phyloP scores from a whole-genome alignment of 768 basidiomycete species.

The Boletus sp. region DNA sequence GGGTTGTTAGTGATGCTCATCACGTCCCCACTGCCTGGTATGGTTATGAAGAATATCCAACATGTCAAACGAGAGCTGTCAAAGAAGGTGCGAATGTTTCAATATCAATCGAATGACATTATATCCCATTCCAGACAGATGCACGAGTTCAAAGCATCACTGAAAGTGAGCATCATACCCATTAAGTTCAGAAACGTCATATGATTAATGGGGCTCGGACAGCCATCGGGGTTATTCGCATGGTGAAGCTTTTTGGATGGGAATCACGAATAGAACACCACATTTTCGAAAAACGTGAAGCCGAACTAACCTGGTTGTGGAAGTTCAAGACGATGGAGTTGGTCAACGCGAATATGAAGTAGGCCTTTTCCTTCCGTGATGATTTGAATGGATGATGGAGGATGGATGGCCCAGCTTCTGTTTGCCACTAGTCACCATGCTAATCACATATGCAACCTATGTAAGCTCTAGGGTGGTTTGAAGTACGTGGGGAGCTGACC shows the following conservation, averaged over 20 bases:
- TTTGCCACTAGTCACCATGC: not conserved
- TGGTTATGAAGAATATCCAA: not conserved
- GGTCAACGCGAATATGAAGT: not conserved
- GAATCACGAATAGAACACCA: not conserved
- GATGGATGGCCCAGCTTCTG: not conserved
- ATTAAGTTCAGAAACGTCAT: not conserved
- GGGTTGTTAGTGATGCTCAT: not conserved
- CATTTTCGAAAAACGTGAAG: conserved; percentile 2
- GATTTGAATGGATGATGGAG: not conserved
- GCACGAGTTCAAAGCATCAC: conserved; percentile 1
- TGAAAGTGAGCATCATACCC: not conserved
- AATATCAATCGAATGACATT: not conserved
- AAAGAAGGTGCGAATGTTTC: not conserved
- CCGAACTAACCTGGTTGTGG: not conserved
- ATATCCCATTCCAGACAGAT: not conserved
- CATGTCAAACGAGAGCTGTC: not conserved
- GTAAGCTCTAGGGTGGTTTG: not conserved
- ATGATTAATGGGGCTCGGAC: not conserved
- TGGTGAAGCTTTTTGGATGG: conserved; percentile 4
- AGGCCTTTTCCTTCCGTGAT: not conserved
- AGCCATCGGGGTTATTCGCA: conserved; percentile 1
- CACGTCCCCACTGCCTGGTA: not conserved
- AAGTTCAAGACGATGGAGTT: not conserved
- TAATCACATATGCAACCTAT: conserved; percentile 1
- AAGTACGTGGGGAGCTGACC: too few species aligned